Conservation (phyloP, 495 filamentous ascomycete genomes). For the Trichoderma asperelloides region DNA sequence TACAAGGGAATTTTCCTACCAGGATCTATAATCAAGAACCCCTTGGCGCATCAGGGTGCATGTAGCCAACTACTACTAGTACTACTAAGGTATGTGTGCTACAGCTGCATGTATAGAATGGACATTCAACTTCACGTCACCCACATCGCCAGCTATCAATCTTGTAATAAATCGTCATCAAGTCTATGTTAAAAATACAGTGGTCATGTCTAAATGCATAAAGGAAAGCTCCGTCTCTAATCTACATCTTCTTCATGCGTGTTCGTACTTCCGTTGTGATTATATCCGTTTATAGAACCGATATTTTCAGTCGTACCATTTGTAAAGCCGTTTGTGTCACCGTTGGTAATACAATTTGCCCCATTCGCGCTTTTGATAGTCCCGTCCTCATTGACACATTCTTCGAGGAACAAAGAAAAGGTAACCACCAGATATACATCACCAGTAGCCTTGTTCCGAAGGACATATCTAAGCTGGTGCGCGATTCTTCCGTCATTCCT, state of each 20-base stretch:
- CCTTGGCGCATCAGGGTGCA: too few relatives aligned
- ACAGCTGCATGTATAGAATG: too few relatives aligned
- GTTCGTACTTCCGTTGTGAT: not conserved
- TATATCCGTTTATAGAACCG: not conserved
- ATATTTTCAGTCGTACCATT: not conserved
- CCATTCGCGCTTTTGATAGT: constrained; percentile 36
- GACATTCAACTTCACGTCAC: too few relatives aligned
- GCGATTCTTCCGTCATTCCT: constrained; percentile 38
- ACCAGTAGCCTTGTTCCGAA: constrained; percentile 64
- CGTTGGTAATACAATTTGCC: constrained; percentile 10
- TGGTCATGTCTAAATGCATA: not conserved
- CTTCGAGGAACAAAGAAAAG: constrained; percentile 62
- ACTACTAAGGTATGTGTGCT: too few relatives aligned
- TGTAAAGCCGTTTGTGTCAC: not conserved
- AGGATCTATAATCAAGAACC: too few relatives aligned
- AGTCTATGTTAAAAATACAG: not conserved
- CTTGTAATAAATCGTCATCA: not conserved
- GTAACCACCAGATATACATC: constrained; percentile 69
- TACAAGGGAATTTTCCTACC: too few relatives aligned
- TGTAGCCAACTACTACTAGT: too few relatives aligned
- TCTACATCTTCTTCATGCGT: constrained; percentile 6
- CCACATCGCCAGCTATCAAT: not conserved
- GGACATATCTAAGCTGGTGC: constrained; percentile 74
- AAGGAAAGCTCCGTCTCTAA: not conserved
- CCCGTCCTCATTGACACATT: constrained; percentile 52